Base-by-base conservation (phyloP, 495 filamentous ascomycete species). In the Penicillium atrosanguineum region DNA sequence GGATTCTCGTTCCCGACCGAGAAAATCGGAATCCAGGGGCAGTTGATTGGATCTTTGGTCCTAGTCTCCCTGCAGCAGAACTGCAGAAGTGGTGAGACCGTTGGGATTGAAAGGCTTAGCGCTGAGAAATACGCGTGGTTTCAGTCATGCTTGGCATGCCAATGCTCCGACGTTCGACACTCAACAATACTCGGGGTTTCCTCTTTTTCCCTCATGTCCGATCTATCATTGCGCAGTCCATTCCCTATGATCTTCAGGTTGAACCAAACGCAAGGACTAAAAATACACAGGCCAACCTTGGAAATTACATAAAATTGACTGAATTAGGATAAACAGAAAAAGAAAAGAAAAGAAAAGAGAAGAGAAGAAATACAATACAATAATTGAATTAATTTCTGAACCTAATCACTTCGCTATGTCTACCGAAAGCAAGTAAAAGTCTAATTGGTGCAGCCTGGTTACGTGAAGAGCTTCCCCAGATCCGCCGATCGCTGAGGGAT, bases 71-170 rank as follows among this genome's bases (percentile, higher is more conserved):
- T 34, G 31, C 31, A 34, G 31, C 3, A 12, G 4, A 4, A 8
- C 7, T 12, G 28, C 28, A 8, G 28, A 34, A 34, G 38, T 14
- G n/a, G n/a, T 40, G n/a, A 40, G 19, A 40, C 19, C 19, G 38
- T 40, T 40, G 38, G 38, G 19, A 15, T 19, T 19, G 38, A 40
- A 43, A 50, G 38, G 39, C 48, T 50, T 50, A 43, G 36, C 48
- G 31, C 46, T 50, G 48, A 50, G 26, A 50, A 36, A 20, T 50
- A 53, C 43, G 50, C 50, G 31, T 46, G 43, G 29, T 20, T 42
- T 43, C 39, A 15, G 26, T 50, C 48, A 50, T 50, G 39, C 8
- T 25, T n/a, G 23, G 23, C 23, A 23, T 23, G 23, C 5, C 23
- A 23, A 23, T 23, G 23, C 2, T 23, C 23, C 45, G 14, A 20